These are phyloP conservation scores for Fusarium hostae DNA, from an alignment of 2,329 filamentous ascomycete genomes.

Conservation along the genomic window DNA sequence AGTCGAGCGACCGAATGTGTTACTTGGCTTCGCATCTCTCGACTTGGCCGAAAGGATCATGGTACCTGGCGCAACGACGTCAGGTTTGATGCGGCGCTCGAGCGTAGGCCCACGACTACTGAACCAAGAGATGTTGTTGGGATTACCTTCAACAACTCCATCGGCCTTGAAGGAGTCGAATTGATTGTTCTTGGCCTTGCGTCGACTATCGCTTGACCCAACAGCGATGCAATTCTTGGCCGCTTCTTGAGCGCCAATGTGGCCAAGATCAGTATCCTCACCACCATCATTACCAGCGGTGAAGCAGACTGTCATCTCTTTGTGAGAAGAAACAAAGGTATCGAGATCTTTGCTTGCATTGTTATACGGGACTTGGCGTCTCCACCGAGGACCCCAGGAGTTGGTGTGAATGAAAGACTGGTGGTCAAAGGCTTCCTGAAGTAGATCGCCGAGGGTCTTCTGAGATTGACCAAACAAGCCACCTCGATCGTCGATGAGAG, in stretches of 20 bases:
- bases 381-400: background rate
- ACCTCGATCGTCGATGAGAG: accelerated
- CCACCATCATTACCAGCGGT: background rate
- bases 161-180: background rate
- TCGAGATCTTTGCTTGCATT: accelerated
- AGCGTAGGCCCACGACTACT: background rate
- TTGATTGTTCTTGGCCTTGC: accelerated
- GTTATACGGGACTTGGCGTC: accelerated
- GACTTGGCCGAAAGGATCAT: background rate
- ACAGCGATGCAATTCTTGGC: background rate
- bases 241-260: background rate
- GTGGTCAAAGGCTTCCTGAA: background rate
- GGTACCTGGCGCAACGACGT: background rate
- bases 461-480: accelerated
- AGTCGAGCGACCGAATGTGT: accelerated
- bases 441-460: background rate
- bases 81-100: background rate
- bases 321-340: background rate
- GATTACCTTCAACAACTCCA: background rate
- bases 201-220: background rate
- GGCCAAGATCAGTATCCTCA: accelerated
- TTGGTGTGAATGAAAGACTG: background rate
- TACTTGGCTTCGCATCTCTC: background rate
- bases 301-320: background rate
- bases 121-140: background rate